Conservation (phyloP, 805 yeast species). For the Candida broadrunensis region DNA sequence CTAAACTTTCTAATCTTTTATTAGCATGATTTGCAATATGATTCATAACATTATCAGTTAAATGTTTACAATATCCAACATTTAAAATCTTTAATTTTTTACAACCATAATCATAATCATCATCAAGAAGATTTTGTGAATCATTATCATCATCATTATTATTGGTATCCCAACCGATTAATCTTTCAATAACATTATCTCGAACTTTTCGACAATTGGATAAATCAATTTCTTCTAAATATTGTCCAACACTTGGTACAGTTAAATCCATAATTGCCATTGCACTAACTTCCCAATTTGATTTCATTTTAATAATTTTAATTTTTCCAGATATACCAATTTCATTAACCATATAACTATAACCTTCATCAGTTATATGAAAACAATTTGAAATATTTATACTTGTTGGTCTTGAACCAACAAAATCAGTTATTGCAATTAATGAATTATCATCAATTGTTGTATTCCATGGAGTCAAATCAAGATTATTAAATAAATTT, state of each 20-base stretch:
- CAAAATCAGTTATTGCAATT: slow-evolving; percentile 61
- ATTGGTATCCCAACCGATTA: slow-evolving; percentile 52
- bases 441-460: slow-evolving; percentile 56
- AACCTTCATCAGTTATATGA: slow-evolving; percentile 75
- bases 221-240: slow-evolving; percentile 59
- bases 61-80: slow-evolving; percentile 72
- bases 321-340: slow-evolving; percentile 65
- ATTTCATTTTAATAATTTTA: slow-evolving; percentile 54
- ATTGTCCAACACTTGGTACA: slow-evolving; percentile 59
- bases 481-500: slow-evolving; percentile 48
- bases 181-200: slow-evolving; percentile 66
- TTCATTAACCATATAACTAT: slow-evolving; percentile 66
- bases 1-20: slow-evolving; percentile 51
- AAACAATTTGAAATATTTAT: slow-evolving; percentile 71
- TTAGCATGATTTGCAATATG: slow-evolving; percentile 60
- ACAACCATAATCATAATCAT: slow-evolving; percentile 45
- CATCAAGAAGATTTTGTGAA: slow-evolving; percentile 3
- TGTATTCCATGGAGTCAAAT: slow-evolving; percentile 62
- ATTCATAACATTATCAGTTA: slow-evolving; percentile 66
- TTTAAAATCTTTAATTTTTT: slow-evolving; percentile 50
- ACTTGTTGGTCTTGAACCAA: slow-evolving; percentile 60
- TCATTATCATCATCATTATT: neutral
- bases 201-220: slow-evolving; percentile 72
- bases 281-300: slow-evolving; percentile 76
- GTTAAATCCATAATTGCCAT: slow-evolving; percentile 81